These are phyloP conservation scores for Emericellopsis cladophorae DNA, from an alignment of 2,329 filamentous ascomycete species.

Conservation along the genomic window DNA sequence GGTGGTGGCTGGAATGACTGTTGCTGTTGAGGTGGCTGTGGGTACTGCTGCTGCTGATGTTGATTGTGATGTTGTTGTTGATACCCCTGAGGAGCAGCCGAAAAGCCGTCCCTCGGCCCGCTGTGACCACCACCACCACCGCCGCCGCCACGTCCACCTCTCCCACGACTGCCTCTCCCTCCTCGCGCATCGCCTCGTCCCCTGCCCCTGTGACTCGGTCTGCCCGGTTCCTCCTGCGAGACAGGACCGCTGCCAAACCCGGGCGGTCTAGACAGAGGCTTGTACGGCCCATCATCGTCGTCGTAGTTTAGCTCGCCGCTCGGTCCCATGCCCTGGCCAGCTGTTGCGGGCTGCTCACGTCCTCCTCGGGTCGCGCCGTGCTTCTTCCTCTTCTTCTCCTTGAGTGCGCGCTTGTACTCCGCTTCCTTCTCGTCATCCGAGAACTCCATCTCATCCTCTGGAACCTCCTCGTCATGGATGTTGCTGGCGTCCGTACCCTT, in stretches of 20 bases:
- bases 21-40: conserved; percentile 5
- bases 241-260: conserved; percentile 42
- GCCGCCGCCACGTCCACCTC: conserved; percentile 23
- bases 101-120: conserved; percentile 24
- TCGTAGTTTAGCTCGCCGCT: conserved; percentile 45
- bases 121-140: conserved; percentile 4
- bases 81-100: conserved; percentile 20
- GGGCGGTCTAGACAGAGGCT: conserved; percentile 54
- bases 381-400: conserved; percentile 50
- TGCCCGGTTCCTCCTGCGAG: conserved; percentile 24
- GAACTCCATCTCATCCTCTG: conserved; percentile 80
- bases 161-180: conserved; percentile 19
- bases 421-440: conserved; percentile 94
- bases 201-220: conserved; percentile 28
- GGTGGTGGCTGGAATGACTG: conserved; percentile 5
- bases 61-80: conserved; percentile 12
- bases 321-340: conserved; percentile 13
- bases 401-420: conserved; percentile 59
- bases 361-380: conserved; percentile 22
- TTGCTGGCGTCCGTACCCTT: conserved; percentile 95
- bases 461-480: conserved; percentile 83
- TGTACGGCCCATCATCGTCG: conserved; percentile 57
- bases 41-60: conserved; percentile 16
- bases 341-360: conserved; percentile 6
- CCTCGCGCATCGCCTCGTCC: conserved; percentile 20